phyloP scores from a whole-genome alignment of 2,329 filamentous ascomycete genomes.

The Cladosporium velox region DNA sequence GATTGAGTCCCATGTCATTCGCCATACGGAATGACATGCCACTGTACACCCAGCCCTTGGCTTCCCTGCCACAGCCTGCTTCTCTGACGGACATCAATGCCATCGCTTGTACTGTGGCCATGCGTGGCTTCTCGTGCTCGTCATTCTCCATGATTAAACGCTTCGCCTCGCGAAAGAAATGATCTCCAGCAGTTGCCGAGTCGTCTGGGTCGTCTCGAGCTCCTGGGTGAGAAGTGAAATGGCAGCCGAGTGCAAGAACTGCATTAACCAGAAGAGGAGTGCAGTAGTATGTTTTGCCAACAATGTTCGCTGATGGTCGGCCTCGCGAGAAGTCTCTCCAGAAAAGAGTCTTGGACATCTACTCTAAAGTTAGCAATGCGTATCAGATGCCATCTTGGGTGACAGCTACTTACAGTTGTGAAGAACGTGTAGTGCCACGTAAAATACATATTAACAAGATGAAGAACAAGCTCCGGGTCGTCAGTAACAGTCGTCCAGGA shows the following conservation, averaged over 20 bases:
- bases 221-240: slow-evolving; percentile 78
- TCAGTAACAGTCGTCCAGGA: slow-evolving; percentile 88
- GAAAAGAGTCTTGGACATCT: slow-evolving; percentile 81
- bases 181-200: slow-evolving; percentile 84
- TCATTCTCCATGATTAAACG: slow-evolving; percentile 86
- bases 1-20: slow-evolving; percentile 86
- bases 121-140: slow-evolving; percentile 83
- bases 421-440: slow-evolving; percentile 98
- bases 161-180: slow-evolving; percentile 95
- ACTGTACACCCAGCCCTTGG: slow-evolving; percentile 97
- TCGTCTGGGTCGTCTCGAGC: slow-evolving; percentile 73
- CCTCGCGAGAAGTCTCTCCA: slow-evolving; percentile 81
- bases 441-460: slow-evolving; percentile 97
- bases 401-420: slow-evolving; percentile 48
- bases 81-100: slow-evolving; percentile 96
- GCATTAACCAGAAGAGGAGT: slow-evolving; percentile 88
- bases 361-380: slow-evolving; percentile 40
- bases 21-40: slow-evolving; percentile 99
- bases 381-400: background rate
- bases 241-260: slow-evolving; percentile 88
- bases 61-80: slow-evolving; percentile 89
- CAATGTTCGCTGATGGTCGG: slow-evolving; percentile 53
- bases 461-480: slow-evolving; percentile 75
- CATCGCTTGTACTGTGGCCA: slow-evolving; percentile 90
- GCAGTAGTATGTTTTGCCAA: slow-evolving; percentile 70